Percentiles rank a stretch among this genome's conserved stretches.
phyloP scores from a whole-genome alignment of 345 rosid species.

The Hevea brasiliensis region DNA sequence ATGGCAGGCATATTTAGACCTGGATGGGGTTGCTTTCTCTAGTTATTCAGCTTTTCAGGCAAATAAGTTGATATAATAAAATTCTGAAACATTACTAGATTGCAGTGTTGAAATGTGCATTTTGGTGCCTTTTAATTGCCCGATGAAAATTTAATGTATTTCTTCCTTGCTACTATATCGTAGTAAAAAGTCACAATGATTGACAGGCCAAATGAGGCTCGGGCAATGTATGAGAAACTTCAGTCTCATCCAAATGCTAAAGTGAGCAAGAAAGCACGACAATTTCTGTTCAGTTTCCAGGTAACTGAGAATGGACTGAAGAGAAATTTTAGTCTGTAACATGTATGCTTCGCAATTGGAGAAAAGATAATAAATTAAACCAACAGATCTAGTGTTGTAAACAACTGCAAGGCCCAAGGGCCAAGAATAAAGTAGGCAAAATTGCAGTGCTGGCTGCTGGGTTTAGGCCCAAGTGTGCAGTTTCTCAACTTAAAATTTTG shows the following conservation, averaged over 20 bases:
- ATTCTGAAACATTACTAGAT: background rate
- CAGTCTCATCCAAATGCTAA: constrained; percentile 68
- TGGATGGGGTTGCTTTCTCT: background rate
- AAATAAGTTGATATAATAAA: background rate
- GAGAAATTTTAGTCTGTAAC: too few species aligned
- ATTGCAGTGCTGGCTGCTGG: too few species aligned
- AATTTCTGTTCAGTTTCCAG: constrained; percentile 83
- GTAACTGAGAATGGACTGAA: constrained; percentile 32
- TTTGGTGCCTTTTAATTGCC: background rate
- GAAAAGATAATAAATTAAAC: too few species aligned
- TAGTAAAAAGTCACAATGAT: constrained; percentile 14
- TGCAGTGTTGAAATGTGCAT: background rate
- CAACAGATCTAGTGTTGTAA: too few species aligned
- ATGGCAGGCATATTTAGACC: background rate
- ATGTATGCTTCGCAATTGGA: too few species aligned
- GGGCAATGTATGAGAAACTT: constrained; percentile 78
- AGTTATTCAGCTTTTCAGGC: background rate
- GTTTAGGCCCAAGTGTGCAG: too few species aligned
- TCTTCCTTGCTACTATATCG: background rate
- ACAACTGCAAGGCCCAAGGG: too few species aligned
- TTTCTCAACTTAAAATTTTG: background rate
- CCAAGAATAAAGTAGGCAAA: too few species aligned
- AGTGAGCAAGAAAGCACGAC: constrained; percentile 76
- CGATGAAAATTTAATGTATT: background rate
- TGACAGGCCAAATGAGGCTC: constrained; percentile 69